A percentile compares a stretch with the other conserved stretches of the same genome.
These are phyloP conservation scores for Haplosporangium sp. DNA, from an alignment of 371 early-diverging fungal genomes.

Conservation along the genomic window DNA sequence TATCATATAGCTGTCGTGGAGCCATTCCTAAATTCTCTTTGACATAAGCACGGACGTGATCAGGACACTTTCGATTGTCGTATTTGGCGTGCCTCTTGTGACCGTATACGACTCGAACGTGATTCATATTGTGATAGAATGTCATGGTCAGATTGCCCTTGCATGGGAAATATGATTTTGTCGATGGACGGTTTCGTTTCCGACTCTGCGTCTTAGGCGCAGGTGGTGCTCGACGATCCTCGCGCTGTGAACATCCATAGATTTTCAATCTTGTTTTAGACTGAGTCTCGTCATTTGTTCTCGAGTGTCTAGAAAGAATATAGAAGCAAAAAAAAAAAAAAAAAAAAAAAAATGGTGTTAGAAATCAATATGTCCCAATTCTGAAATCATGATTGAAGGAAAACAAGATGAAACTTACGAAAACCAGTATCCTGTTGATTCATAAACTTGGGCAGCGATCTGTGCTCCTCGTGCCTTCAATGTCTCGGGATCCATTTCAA, in stretches of 20 bases:
- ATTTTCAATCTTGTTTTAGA: constrained; percentile 52
- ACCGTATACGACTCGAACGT: constrained; percentile 47
- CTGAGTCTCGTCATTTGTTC: constrained; percentile 54
- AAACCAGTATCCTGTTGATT: constrained; percentile 55
- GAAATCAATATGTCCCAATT: too few species aligned
- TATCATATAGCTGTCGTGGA: constrained; percentile 37
- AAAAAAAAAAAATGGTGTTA: too few species aligned
- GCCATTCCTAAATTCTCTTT: constrained; percentile 40
- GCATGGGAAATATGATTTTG: constrained; percentile 50
- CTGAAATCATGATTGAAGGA: too few species aligned
- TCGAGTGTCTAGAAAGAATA: constrained; percentile 27
- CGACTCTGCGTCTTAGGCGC: constrained; percentile 49
- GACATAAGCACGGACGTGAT: constrained; percentile 44
- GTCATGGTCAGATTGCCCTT: constrained; percentile 54
- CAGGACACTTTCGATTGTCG: constrained; percentile 53
- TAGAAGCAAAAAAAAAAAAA: too few species aligned
- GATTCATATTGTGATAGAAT: constrained; percentile 40
- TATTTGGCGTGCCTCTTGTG: constrained; percentile 51
- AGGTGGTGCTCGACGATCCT: constrained; percentile 50
- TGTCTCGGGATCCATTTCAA: constrained; percentile 49
- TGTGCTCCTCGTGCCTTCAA: constrained; percentile 36
- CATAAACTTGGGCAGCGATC: constrained; percentile 49
- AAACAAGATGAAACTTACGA: constrained; percentile 27
- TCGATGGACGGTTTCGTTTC: constrained; percentile 52
- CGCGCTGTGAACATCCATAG: constrained; percentile 52